phyloP scores from a whole-genome alignment of 1,284 basidiomycete species.

The Leccinum pallidistipes region DNA sequence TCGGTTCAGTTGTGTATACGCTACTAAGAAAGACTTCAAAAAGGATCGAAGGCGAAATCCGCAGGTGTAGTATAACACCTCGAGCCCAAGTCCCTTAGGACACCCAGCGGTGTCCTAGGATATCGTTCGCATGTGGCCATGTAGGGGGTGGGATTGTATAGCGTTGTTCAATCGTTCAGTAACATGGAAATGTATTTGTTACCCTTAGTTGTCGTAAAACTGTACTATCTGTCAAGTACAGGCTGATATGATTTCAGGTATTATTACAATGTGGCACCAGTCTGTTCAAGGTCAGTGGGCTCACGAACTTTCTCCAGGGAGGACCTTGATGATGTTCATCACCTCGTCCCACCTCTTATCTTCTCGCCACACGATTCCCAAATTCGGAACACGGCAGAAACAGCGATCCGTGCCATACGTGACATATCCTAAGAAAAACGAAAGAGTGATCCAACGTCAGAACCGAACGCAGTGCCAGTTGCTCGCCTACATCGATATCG shows the following conservation, averaged over 20 bases:
- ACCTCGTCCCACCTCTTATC: constrained; percentile 52
- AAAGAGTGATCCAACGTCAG: neutral
- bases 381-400: constrained; percentile 41
- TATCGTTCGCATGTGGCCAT: neutral
- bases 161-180: neutral
- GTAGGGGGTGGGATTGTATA: neutral
- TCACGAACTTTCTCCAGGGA: constrained; percentile 31
- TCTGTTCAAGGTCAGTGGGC: neutral
- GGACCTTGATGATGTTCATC: constrained; percentile 17
- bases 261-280: neutral
- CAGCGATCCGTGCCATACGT: constrained; percentile 60
- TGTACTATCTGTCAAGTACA: neutral
- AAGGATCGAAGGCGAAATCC: constrained; percentile 30
- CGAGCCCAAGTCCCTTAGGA: neutral
- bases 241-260: neutral
- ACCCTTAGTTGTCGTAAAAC: neutral
- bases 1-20: constrained; percentile 59
- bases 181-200: neutral
- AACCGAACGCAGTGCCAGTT: neutral
- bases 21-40: constrained; percentile 46
- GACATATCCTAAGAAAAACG: constrained; percentile 47
- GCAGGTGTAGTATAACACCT: neutral
- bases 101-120: no score
- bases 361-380: constrained; percentile 42
- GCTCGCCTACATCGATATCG: constrained; percentile 39